Percentiles rank a stretch among this genome's conserved stretches.
These are phyloP conservation scores for Noccaea bulbosa DNA, from an alignment of 345 rosid genomes.

Conservation along the genomic window DNA sequence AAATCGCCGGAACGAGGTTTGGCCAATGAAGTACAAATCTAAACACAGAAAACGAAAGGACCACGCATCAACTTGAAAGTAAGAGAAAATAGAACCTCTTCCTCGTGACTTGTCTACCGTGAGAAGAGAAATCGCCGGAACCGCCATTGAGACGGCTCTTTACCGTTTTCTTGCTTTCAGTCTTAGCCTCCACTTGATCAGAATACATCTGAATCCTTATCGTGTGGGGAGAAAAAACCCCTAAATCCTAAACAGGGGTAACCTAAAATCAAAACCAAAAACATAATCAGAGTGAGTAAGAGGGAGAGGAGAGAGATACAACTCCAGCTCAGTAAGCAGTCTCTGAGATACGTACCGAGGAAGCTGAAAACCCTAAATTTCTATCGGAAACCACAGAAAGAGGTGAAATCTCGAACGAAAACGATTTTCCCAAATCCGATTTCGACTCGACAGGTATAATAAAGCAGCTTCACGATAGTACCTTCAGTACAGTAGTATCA, in stretches of 20 bases:
- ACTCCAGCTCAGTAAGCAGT: background rate
- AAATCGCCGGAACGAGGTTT: background rate
- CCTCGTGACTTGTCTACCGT: constrained; percentile 57
- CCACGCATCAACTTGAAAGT: background rate
- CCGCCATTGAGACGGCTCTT: constrained; percentile 69
- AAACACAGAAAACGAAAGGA: background rate
- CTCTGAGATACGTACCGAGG: background rate
- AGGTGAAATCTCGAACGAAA: background rate
- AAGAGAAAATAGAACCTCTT: constrained; percentile 59
- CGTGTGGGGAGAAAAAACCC: background rate
- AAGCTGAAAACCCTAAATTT: background rate
- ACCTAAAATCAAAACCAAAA: background rate
- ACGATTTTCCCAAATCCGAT: constrained; percentile 4
- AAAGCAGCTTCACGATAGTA: background rate
- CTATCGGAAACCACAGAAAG: background rate
- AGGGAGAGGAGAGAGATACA: background rate
- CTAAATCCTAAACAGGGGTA: constrained; percentile 19
- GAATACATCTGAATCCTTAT: constrained; percentile 63
- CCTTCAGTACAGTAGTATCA: background rate
- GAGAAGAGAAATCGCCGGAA: constrained; percentile 49
- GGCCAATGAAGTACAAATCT: background rate
- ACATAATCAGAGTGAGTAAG: constrained; percentile 5
- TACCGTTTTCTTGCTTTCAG: constrained; percentile 50
- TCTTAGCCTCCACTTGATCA: constrained; percentile 64
- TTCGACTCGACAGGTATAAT: background rate